Conservation (phyloP, 208 protist genomes). For the Acanthamoeba triangularis region DNA sequence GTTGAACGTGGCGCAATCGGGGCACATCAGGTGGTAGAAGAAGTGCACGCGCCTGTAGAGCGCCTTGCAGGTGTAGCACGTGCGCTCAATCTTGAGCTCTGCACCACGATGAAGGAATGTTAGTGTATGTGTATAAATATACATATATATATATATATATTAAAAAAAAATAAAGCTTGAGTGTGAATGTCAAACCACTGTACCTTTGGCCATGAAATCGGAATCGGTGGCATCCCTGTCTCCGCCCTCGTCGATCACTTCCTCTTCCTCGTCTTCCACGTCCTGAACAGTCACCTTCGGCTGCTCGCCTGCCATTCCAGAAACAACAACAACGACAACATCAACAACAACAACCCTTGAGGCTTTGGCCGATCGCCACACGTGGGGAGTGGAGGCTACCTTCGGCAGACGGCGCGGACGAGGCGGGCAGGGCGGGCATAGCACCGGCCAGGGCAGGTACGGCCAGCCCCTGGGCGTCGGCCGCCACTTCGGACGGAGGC, state of each 20-base stretch:
- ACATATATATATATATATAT: too few relatives aligned
- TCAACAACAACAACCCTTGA: neutral
- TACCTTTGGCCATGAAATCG: slow-evolving; percentile 37
- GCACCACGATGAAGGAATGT: neutral
- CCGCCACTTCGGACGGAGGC: slow-evolving; percentile 25
- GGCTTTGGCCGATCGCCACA: too few relatives aligned
- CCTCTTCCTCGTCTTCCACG: slow-evolving; percentile 19
- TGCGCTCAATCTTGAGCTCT: slow-evolving; percentile 6
- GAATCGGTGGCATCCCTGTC: neutral
- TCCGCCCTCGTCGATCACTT: neutral
- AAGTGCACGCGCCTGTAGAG: slow-evolving; percentile 93
- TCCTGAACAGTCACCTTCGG: neutral
- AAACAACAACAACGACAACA: neutral
- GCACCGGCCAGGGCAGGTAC: neutral
- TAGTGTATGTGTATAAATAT: neutral
- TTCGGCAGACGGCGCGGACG: neutral
- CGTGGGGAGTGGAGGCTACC: neutral
- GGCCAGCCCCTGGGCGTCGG: slow-evolving; percentile 3
- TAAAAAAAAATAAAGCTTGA: too few relatives aligned
- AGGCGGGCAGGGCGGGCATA: neutral
- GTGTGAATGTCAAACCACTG: neutral
- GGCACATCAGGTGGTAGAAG: slow-evolving; percentile 98
- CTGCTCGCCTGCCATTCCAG: neutral
- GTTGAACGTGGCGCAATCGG: slow-evolving; percentile 96
- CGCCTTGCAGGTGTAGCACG: slow-evolving; percentile 16